Conservation (phyloP, 257 asterid genomes). For the Ilex aquifolium region DNA sequence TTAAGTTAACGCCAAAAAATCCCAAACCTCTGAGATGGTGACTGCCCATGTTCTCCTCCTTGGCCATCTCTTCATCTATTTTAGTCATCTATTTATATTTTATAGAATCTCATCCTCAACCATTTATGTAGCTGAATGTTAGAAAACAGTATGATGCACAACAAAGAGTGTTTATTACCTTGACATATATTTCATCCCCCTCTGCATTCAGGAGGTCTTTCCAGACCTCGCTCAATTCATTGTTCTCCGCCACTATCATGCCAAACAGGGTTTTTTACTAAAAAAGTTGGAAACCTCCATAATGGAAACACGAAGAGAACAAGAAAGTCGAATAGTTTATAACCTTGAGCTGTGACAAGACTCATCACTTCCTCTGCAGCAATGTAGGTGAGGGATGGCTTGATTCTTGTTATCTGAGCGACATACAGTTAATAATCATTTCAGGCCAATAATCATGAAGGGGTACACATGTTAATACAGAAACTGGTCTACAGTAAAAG, state of each 20-base stretch:
- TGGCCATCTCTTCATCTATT: no score
- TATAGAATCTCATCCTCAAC: no score
- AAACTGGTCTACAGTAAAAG: constrained; percentile 3
- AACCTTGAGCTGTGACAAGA: constrained; percentile 98
- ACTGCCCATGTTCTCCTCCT: no score
- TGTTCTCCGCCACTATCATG: constrained; percentile 71
- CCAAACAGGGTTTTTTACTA: constrained; percentile 1
- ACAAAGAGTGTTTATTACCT: constrained; percentile 42
- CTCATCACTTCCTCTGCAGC: constrained; percentile 98
- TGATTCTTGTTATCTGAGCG: constrained; percentile 71
- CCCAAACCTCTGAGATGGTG: no score
- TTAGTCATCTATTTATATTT: no score
- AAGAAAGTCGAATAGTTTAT: background rate
- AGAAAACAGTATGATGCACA: no score
- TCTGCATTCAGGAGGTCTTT: constrained; percentile 84
- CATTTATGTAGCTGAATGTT: no score
- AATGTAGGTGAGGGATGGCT: constrained; percentile 78
- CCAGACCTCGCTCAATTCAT: constrained; percentile 92
- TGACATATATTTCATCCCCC: constrained; percentile 93
- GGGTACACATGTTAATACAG: constrained; percentile 6
- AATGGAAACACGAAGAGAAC: background rate
- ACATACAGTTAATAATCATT: background rate
- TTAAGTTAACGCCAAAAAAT: no score
- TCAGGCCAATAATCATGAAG: background rate
- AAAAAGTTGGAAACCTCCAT: background rate